Base-by-base conservation (phyloP, 1,139 yeast genomes). In the Kodamaea alishanica region DNA sequence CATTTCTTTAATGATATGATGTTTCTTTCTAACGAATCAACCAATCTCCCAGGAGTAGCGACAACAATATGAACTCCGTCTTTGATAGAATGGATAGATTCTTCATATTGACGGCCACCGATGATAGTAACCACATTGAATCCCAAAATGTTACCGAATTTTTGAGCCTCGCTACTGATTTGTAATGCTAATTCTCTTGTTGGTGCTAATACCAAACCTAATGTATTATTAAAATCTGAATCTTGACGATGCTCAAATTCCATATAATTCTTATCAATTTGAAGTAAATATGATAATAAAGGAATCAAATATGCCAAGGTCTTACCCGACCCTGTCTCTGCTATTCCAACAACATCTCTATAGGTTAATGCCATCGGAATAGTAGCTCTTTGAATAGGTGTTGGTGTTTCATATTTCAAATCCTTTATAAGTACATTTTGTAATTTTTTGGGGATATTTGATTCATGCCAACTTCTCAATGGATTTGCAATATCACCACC, bases 271-370 rank as follows among this genome's bases (percentile, higher is more conserved):
- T 45, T 34, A 37, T 69, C 75, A 6, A 68, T 58, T 1, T 52
- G 45, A 41, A 75, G 48, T 8, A 87, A 65, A 46, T 81, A 82
- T 4, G 79, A 59, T 6, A 88, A 55, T 37, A 88, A 62, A 2
- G 97, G 97, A 34, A 89, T 69, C 45, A 89, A 79, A 58, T 87
- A 90, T 0, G 96, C 95, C 43, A 86, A 77, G 0, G 97, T 90
- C 60, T 90, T 90, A 55, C 97, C 97, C 1, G 97, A 89, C 56
- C 97, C 97, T 5, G 97, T 90, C 50, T 89, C 92, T 0, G 97
- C 97, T n/a, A 90, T 77, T 23, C 96, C 97, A 23, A 90, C 73
- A 4, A 88, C 71, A 57, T 92, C 97, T 30, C 75, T 58, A 4
- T 70, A 63, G 0, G 65, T 56, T 27, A 84, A 50, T 0, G 87